Evolutionary conservation across 495 filamentous ascomycete species (phyloP).

Genomic region (Daldinia grandis): DNA sequence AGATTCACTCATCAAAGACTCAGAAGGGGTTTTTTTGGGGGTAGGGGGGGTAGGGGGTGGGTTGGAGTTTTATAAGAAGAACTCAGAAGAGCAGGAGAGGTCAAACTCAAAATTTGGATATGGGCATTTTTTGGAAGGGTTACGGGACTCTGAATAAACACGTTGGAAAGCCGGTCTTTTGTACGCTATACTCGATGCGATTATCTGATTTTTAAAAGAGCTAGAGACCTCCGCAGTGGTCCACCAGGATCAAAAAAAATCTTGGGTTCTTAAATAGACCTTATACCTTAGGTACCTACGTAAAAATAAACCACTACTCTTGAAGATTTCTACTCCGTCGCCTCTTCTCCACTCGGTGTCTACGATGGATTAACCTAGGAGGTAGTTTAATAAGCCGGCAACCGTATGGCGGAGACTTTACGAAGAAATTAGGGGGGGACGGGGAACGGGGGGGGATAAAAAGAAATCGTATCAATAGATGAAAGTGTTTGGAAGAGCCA

Average conservation of each 20-base stretch:
- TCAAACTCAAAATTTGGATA: constrained; percentile 34
- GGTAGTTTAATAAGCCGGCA: background rate
- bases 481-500: background rate
- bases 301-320: constrained; percentile 21
- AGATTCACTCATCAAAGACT: constrained; percentile 19
- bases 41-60: too few relatives aligned
- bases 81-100: constrained; percentile 24
- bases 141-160: constrained; percentile 14
- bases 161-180: constrained; percentile 37
- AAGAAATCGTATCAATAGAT: background rate
- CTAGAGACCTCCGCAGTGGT: constrained; percentile 14
- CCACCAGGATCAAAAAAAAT: constrained; percentile 13
- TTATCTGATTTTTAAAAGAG: constrained; percentile 22
- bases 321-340: constrained; percentile 12
- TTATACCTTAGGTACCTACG: too few relatives aligned
- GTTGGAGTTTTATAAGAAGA: constrained; percentile 20
- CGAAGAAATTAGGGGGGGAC: constrained; percentile 4
- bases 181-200: constrained; percentile 37
- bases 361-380: constrained; percentile 11
- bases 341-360: constrained; percentile 6
- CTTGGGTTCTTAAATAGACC: constrained; percentile 9
- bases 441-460: background rate
- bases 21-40: background rate
- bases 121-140: constrained; percentile 24
- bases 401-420: constrained; percentile 5